These are phyloP conservation scores for Musa schizocarpa DNA, from an alignment of 176 grass and related monocot genomes.

Conservation along the genomic window DNA sequence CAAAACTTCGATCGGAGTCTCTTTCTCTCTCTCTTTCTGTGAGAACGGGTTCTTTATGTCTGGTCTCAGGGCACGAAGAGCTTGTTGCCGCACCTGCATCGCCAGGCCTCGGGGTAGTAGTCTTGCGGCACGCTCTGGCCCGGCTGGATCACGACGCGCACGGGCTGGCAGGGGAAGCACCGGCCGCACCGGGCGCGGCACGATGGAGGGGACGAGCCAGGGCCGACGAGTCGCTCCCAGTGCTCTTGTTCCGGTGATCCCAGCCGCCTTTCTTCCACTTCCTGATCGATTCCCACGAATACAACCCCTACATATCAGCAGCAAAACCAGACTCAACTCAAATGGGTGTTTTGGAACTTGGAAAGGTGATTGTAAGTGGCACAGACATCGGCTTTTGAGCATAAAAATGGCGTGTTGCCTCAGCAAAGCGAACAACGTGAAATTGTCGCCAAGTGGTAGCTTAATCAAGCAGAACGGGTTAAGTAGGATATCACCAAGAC, in stretches of 20 bases:
- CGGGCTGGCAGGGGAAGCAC: slow-evolving; percentile 45
- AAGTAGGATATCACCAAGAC: too few species aligned
- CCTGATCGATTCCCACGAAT: neutral
- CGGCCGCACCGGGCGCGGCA: slow-evolving; percentile 50
- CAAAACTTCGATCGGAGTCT: too few species aligned
- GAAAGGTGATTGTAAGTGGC: neutral
- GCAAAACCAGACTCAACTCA: too few species aligned
- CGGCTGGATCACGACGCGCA: slow-evolving; percentile 61
- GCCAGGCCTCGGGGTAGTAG: slow-evolving; percentile 91
- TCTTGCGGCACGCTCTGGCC: slow-evolving; percentile 37
- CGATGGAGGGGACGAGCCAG: slow-evolving; percentile 50
- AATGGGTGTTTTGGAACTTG: too few species aligned
- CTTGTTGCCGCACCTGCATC: slow-evolving; percentile 70
- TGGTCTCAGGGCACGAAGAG: slow-evolving; percentile 63
- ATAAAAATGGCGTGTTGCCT: too few species aligned
- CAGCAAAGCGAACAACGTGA: too few species aligned
- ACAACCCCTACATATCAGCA: neutral
- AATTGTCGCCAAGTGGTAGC: neutral
- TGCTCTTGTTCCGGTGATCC: neutral
- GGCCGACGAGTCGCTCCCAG: slow-evolving; percentile 20
- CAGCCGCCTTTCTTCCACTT: neutral
- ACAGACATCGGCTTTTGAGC: neutral
- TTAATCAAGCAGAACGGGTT: neutral
- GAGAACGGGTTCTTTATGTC: too few species aligned
- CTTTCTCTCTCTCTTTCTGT: too few species aligned